Percentiles rank a stretch among this genome's conserved stretches.
These are phyloP conservation scores for Ophiostoma montium DNA, from an alignment of 2,329 filamentous ascomycete genomes.

Conservation along the genomic window DNA sequence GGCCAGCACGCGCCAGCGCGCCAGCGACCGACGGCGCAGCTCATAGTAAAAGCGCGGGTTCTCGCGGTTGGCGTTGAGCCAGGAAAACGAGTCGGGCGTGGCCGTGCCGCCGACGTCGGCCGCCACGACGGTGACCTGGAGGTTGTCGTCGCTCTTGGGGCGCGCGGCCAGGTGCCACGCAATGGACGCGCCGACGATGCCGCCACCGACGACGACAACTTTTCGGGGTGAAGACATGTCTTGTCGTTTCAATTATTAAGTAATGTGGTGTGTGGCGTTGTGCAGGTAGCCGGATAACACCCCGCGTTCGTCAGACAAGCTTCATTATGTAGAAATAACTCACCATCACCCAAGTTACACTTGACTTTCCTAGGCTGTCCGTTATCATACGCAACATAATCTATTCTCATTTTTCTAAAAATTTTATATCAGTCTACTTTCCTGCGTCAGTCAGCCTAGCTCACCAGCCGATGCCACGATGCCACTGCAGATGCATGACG, in stretches of 20 bases:
- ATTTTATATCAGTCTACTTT: too few species aligned
- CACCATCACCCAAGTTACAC: too few species aligned
- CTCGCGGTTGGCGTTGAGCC: slow-evolving; percentile 19
- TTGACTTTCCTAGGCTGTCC: too few species aligned
- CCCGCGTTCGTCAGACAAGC: too few species aligned
- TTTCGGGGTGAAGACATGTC: background rate
- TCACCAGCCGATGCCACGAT: too few species aligned
- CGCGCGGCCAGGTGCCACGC: slow-evolving; percentile 18
- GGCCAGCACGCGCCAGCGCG: slow-evolving; percentile 15
- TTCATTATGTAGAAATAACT: too few species aligned
- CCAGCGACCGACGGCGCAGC: slow-evolving; percentile 18
- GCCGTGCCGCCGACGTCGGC: slow-evolving; percentile 18
- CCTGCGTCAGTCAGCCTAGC: too few species aligned
- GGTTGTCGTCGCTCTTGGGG: slow-evolving; percentile 7
- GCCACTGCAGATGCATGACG: too few species aligned
- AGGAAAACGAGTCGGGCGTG: slow-evolving; percentile 20
- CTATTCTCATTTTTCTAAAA: too few species aligned
- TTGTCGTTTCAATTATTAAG: background rate
- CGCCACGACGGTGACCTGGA: slow-evolving; percentile 18
- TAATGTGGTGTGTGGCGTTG: too few species aligned
- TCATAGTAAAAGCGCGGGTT: slow-evolving; percentile 19
- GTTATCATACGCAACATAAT: too few species aligned
- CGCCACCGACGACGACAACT: slow-evolving; percentile 11
- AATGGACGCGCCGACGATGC: slow-evolving; percentile 19
- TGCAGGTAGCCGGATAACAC: too few species aligned